phyloP scores from a whole-genome alignment of 495 filamentous ascomycete species.

The Podospora fimiseda region DNA sequence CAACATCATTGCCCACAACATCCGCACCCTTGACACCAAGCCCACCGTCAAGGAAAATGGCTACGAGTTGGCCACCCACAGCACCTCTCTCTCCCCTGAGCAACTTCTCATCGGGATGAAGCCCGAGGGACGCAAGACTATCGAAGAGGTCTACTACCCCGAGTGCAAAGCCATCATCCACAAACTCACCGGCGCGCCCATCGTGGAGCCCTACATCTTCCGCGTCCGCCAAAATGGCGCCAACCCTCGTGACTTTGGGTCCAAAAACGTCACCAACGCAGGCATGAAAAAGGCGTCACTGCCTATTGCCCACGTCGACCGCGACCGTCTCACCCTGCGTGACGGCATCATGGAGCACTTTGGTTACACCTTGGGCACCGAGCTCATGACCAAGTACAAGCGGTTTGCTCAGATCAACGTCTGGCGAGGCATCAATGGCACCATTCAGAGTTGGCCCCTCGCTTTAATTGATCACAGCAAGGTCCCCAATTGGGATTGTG shows the following conservation, averaged over 20 bases:
- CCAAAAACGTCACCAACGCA: conserved; percentile 2
- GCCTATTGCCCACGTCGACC: conserved; percentile 1
- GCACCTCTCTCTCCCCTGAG: not conserved
- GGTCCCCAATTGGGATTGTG: conserved; percentile 1
- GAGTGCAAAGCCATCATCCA: conserved; percentile 1
- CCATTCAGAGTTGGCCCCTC: not conserved
- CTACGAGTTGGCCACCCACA: not conserved
- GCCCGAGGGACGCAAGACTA: conserved; percentile 1
- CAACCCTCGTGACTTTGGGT: conserved; percentile 1
- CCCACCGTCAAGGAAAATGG: not conserved
- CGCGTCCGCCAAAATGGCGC: conserved; percentile 6
- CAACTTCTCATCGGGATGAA: not conserved
- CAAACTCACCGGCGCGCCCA: not conserved
- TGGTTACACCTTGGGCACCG: not conserved
- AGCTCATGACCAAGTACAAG: conserved; percentile 2
- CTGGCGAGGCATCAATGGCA: not conserved
- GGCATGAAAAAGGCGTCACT: not conserved
- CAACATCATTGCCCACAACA: not conserved
- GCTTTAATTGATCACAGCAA: not conserved
- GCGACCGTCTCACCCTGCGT: not conserved
- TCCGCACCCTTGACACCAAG: not conserved
- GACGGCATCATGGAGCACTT: conserved; percentile 3
- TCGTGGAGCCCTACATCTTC: conserved; percentile 5
- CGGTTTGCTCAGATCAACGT: conserved; percentile 4
- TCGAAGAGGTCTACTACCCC: not conserved